Evolutionary conservation across 2,329 filamentous ascomycete species (phyloP).

Genomic region (Clonostachys rhizophaga): DNA sequence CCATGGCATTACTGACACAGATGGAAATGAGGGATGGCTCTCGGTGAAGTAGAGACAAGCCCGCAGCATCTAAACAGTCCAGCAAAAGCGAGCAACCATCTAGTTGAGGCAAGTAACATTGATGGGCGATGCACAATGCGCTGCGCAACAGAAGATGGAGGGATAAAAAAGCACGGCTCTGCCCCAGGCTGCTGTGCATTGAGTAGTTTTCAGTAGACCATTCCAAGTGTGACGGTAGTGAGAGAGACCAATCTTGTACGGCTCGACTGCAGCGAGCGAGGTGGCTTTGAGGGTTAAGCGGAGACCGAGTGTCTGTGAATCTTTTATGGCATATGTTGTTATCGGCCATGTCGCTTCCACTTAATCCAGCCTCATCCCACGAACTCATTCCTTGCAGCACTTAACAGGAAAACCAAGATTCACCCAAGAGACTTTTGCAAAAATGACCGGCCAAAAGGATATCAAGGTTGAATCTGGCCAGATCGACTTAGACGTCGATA

Average conservation of each 20-base stretch:
- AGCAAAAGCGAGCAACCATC: constrained; percentile 8
- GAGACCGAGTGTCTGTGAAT: constrained; percentile 4
- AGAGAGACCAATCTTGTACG: constrained; percentile 5
- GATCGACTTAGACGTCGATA: too few species aligned
- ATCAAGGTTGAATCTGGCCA: too few species aligned
- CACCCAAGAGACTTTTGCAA: too few species aligned
- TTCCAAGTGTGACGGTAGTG: constrained; percentile 5
- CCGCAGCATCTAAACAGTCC: constrained; percentile 11
- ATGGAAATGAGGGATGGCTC: constrained; percentile 7
- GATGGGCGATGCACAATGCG: constrained; percentile 13
- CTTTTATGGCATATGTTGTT: too few species aligned
- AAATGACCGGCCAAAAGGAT: too few species aligned
- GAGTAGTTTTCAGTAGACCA: constrained; percentile 8
- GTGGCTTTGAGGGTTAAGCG: background rate
- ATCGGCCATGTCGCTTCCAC: constrained; percentile 7
- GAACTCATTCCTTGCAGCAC: too few species aligned
- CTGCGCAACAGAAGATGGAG: constrained; percentile 13
- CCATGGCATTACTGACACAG: constrained; percentile 11
- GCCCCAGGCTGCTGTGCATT: constrained; percentile 8
- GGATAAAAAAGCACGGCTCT: constrained; percentile 9
- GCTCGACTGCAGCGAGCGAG: constrained; percentile 1
- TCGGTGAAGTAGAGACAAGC: constrained; percentile 10
- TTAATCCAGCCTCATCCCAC: too few species aligned
- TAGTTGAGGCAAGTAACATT: constrained; percentile 14
- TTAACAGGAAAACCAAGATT: too few species aligned